Base-by-base conservation (phyloP, 2,329 filamentous ascomycete genomes). In the Ascochyta lentis region DNA sequence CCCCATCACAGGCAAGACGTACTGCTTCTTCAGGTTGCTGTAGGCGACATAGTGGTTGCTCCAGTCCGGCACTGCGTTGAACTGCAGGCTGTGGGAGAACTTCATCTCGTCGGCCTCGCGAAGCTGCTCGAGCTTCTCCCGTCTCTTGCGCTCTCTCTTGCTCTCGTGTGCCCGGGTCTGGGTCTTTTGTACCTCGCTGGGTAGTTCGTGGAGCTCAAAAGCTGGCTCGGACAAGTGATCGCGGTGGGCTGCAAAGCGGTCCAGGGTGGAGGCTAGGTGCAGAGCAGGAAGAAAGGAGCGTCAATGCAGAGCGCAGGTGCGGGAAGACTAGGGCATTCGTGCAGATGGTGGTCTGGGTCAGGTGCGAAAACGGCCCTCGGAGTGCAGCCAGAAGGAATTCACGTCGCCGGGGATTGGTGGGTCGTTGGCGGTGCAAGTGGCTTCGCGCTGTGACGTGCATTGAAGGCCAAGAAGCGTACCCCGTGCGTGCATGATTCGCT, bases 1-100 rank as follows among this genome's bases (percentile, higher is more conserved):
- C 29, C 31, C 27, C 27, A 42, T 8, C 34, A 37, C 26, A 35
- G 26, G 24, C 22, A 35, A 33, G 49, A 83, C 90, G 71, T 77
- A 96, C 92, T 97, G 85, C 82, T 99, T 99, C 83, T 99, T 99
- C 68, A 99, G 85, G 72, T 97, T 98, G 80, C 93, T 97, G 79
- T 99, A 99, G 58, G 93, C 91, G 73, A 99, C 96, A 78, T 99
- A 99, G 78, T 98, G 88, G 70, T 89, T 93, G 81, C 92, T 97
- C 95, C 95, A 99, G 79, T 99, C 95, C n/a, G 95, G 95, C 68
- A 99, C 95, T 61, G 95, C 93, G 81, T 99, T 99, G 81, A 99
- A 99, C 82, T 99, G 95, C 68, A 99, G 89, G 79, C 94, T 98
- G 77, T 99, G 95, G 16, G 94, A 98, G 83, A 99, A 99, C 88